Conservation (phyloP, 768 basidiomycete genomes). For the Pleurotus eryngii region DNA sequence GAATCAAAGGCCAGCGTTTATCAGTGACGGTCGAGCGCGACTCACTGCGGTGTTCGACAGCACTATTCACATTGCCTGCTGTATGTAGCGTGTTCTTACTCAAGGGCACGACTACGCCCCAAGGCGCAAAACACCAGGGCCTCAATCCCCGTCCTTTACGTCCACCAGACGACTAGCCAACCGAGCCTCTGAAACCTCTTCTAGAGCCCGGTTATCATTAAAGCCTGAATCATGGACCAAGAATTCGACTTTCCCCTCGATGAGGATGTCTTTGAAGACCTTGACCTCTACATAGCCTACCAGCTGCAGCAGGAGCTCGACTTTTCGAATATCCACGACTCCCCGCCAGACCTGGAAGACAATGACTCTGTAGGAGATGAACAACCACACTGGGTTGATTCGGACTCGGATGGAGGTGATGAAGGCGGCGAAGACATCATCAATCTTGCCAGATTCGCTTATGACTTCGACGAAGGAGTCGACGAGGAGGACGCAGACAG, state of each 20-base stretch:
- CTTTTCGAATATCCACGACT: neutral
- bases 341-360: too few relatives aligned
- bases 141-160: neutral
- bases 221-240: neutral
- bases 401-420: neutral
- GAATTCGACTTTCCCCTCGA: neutral
- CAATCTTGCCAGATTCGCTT: neutral
- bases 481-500: neutral
- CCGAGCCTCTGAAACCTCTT: too few relatives aligned
- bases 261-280: neutral
- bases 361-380: too few relatives aligned
- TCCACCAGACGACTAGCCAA: neutral
- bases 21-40: too few relatives aligned
- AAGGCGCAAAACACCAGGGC: neutral
- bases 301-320: slow-evolving; percentile 5
- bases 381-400: too few relatives aligned
- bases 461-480: neutral
- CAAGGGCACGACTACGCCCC: neutral
- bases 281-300: neutral
- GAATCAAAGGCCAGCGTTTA: too few relatives aligned
- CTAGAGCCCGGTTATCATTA: too few relatives aligned
- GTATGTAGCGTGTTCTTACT: neutral
- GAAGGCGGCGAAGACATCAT: neutral
- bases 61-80: neutral
- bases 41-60: too few relatives aligned